Evolutionary conservation across 352 stramenopile genomes (phyloP), one percentile per base, ranked within the genome.

Genomic region (Globisporangium megalacanthum): DNA sequence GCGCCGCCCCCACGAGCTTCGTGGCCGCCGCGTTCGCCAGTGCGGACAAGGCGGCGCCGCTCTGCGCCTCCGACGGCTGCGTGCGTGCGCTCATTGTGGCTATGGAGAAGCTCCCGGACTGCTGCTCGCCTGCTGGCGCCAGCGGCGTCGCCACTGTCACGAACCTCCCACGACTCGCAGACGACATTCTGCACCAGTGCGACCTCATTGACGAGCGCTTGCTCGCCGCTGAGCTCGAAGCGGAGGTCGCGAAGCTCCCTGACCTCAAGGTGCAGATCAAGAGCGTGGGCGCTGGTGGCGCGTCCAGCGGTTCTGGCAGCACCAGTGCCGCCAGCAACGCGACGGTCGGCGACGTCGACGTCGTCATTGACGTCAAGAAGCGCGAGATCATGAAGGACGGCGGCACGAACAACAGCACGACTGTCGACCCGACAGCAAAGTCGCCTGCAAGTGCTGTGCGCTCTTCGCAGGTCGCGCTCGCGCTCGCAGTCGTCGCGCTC

Each of bases 291-390:
- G 20, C 41, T 19, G 42, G 13, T 6, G 47, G 36, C 15, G 41
- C 41, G 15, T 17, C 17, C 25, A 62, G 41, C 56, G 49, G 41
- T n/a, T 42, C 29, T 25, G 50, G 41, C 14, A 36, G 20, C 9
- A 20, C n/a, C 31, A 15, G 11, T 31, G 19, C 1, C 25, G 25
- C 4, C 25, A 29, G 29, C 17, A 52, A 33, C 1, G 8, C 49
- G 4, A 62, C 29, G 1, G 56, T 52, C 0, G 58, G 51, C 19
- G 56, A 56, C 33, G 61, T 78, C 10, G 70, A 78, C 51, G 64
- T 78, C 10, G 63, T 78, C 51, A 73, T 78, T 47, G 67, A 75
- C 46, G 70, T 78, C 25, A 78, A 78, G 56, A 75, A 73, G 59
- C 66, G 70, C 37, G 70, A 75, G 52, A 48, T 75, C 22, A 73